phyloP scores from a whole-genome alignment of 768 basidiomycete species.

The Tricholoma hemisulphureum region DNA sequence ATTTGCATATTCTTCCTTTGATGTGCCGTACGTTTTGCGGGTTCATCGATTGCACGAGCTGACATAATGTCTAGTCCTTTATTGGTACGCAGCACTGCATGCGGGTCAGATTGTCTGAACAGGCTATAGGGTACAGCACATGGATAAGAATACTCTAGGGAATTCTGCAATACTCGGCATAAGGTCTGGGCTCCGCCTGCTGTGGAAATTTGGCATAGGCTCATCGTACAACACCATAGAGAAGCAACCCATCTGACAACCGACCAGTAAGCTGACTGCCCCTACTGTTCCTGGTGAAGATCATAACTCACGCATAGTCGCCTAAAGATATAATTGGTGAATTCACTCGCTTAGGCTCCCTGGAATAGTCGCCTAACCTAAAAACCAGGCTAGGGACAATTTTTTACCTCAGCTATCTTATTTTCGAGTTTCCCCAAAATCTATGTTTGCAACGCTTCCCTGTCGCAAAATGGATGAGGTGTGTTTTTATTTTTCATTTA shows the following conservation, averaged over 20 bases:
- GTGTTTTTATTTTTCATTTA: too few relatives aligned
- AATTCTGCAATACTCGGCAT: constrained; percentile 71
- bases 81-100: constrained; percentile 40
- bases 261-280: constrained; percentile 49
- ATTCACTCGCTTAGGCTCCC: not conserved
- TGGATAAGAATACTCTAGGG: constrained; percentile 75
- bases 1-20: constrained; percentile 62
- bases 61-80: constrained; percentile 41
- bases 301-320: not conserved
- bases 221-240: constrained; percentile 29
- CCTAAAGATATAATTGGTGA: constrained; percentile 63
- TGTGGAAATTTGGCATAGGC: not conserved
- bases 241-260: constrained; percentile 60
- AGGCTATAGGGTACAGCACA: constrained; percentile 63
- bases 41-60: not conserved
- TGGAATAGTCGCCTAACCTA: not conserved
- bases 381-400: constrained; percentile 65
- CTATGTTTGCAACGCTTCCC: constrained; percentile 69
- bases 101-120: not conserved
- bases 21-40: constrained; percentile 59
- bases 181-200: constrained; percentile 37
- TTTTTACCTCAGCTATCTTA: constrained; percentile 69
- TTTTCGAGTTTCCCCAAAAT: constrained; percentile 76
- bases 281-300: not conserved
- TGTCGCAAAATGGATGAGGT: constrained; percentile 83